Evolutionary conservation across 2,329 filamentous ascomycete species (phyloP).

Genomic region (Capronia coronata): DNA sequence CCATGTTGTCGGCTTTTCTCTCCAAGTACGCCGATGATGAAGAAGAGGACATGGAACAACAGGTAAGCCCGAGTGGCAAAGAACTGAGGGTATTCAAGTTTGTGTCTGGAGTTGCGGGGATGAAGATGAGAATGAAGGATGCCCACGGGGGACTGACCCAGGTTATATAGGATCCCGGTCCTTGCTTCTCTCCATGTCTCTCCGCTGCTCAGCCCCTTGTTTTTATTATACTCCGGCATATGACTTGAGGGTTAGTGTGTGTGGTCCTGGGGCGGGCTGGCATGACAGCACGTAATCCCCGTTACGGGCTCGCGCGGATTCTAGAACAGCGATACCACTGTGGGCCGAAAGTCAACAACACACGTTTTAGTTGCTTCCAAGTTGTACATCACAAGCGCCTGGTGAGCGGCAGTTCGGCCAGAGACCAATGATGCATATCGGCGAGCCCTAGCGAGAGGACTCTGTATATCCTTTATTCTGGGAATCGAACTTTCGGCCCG

Average conservation of each 20-base stretch:
- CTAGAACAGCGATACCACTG: slow-evolving; percentile 13
- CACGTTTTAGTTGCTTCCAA: too few species aligned
- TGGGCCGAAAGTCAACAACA: background rate
- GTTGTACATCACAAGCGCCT: too few species aligned
- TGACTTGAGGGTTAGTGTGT: too few species aligned
- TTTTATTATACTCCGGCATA: background rate
- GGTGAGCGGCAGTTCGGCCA: too few species aligned
- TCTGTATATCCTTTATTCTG: background rate
- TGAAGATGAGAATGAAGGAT: slow-evolving; percentile 7
- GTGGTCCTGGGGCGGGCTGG: background rate
- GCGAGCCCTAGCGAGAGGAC: too few species aligned
- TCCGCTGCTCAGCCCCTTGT: slow-evolving; percentile 6
- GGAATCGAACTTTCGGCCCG: background rate
- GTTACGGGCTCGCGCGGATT: slow-evolving; percentile 7
- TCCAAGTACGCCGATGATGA: slow-evolving; percentile 12
- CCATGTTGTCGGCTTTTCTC: slow-evolving; percentile 15
- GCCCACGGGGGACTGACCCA: slow-evolving; percentile 12
- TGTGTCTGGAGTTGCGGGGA: slow-evolving; percentile 14
- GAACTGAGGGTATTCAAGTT: too few species aligned
- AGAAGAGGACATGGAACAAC: slow-evolving; percentile 12
- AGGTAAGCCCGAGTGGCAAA: slow-evolving; percentile 6
- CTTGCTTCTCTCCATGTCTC: slow-evolving; percentile 9
- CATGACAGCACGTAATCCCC: slow-evolving; percentile 3
- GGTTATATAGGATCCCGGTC: slow-evolving; percentile 13
- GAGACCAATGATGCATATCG: too few species aligned